phyloP scores from a whole-genome alignment of 2,329 filamentous ascomycete species.

The Sporothrix brasiliensis region DNA sequence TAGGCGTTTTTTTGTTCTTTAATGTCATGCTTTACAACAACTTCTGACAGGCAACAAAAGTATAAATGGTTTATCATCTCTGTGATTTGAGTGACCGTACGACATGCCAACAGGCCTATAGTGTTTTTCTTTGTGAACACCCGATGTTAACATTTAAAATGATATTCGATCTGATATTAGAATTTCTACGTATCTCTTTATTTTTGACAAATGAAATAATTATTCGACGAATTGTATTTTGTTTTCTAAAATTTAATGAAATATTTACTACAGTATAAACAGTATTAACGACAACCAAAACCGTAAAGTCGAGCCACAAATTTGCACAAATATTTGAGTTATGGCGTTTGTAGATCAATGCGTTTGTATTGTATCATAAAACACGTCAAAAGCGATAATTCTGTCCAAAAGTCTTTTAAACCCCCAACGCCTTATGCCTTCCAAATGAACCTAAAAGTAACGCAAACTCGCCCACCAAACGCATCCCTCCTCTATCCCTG shows the following conservation, averaged over 20 bases:
- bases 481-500: background rate
- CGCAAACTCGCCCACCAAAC: background rate
- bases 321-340: too few relatives aligned
- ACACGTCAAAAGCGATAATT: background rate
- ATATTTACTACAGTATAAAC: background rate
- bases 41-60: background rate
- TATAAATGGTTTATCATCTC: background rate
- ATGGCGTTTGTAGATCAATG: background rate
- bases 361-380: background rate
- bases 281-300: background rate
- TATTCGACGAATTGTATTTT: too few relatives aligned
- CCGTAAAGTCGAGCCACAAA: background rate
- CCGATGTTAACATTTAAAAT: too few relatives aligned
- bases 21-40: too few relatives aligned
- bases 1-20: background rate
- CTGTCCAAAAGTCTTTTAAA: background rate
- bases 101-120: too few relatives aligned
- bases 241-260: too few relatives aligned
- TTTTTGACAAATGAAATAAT: too few relatives aligned
- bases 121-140: too few relatives aligned
- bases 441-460: background rate
- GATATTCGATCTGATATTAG: too few relatives aligned
- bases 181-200: too few relatives aligned
- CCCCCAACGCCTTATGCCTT: conserved; percentile 12
- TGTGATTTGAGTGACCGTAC: too few relatives aligned